Evolutionary conservation across 352 stramenopile genomes (phyloP), one percentile per base, ranked within the genome.

Genomic region (Globisporangium acanthophoron): DNA sequence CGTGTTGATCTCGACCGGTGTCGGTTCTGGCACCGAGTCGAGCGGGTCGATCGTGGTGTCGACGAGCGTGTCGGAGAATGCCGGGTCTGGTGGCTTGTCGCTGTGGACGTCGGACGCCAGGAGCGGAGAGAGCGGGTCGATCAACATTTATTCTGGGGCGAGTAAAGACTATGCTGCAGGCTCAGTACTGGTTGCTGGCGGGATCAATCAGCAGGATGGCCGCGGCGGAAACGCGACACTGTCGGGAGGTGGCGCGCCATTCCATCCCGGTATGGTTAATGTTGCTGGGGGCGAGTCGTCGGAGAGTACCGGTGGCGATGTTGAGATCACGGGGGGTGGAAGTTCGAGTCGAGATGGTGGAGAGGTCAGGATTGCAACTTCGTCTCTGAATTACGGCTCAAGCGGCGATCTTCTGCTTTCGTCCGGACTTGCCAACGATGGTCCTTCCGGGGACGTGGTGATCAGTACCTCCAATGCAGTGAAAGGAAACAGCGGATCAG

Each of bases 41-140:
- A 77, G 69, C 46, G 69, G 69, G 13, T 62, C 56, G 8, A 44
- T 74, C 16, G 54, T 18, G 11, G 31, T 77, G 12, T 66, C 64
- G 2, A 70, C 63, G 16, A 67, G 69, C 6, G 13, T n/a, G 11
- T 74, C 69, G 39, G 62, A 62, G 56, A 59, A 43, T 37, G 60
- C 59, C 41, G 54, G 63, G 31, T 67, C 63, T 48, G 69, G 69
- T 3, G 41, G 58, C 31, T 33, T 66, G 33, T 54, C 20, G 4
- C 27, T 76, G 2, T 56, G 12, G 24, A 72, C 59, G 44, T 67
- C 56, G 29, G 47, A 59, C 31, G 60, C 63, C 13, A 9, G 51
- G 20, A 60, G 55, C 48, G 69, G 66, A 3, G 63, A 39, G 50
- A 67, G 65, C 39, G 69, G 69, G 15, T 60, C 65, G 12, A 66